Percentiles rank a stretch among this genome's conserved stretches.
These are phyloP conservation scores for Cucurbita maxima DNA, from an alignment of 306 rosid species.

Conservation along the genomic window DNA sequence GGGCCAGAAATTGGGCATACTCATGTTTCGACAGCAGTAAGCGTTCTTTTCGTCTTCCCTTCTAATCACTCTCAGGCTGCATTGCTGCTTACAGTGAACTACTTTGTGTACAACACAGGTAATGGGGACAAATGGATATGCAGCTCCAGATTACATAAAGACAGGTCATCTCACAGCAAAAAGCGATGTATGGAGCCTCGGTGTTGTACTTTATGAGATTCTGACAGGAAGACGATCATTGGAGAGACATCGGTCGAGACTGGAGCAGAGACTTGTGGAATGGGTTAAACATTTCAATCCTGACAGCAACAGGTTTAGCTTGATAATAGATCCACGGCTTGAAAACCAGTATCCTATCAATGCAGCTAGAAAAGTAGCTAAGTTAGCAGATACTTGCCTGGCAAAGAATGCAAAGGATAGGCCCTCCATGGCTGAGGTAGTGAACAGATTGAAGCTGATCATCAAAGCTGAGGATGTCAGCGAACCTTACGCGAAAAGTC, in stretches of 20 bases:
- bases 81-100: background rate
- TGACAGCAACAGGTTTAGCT: conserved; percentile 34
- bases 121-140: conserved; percentile 75
- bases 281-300: conserved; percentile 66
- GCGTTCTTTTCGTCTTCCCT: conserved; percentile 11
- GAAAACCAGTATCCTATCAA: conserved; percentile 29
- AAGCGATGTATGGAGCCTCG: conserved; percentile 87
- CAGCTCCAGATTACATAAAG: conserved; percentile 79
- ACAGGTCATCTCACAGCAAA: conserved; percentile 81
- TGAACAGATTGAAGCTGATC: conserved; percentile 46
- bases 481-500: conserved; percentile 13
- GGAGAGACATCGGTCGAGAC: conserved; percentile 54
- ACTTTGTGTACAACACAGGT: conserved; percentile 27
- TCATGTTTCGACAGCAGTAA: conserved; percentile 89
- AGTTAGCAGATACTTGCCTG: conserved; percentile 53
- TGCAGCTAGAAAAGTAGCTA: conserved; percentile 33
- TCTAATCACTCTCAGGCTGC: background rate
- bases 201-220: conserved; percentile 68
- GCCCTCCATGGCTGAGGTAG: conserved; percentile 55
- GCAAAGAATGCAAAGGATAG: conserved; percentile 54
- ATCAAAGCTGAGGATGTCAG: conserved; percentile 25
- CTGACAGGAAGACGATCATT: conserved; percentile 61
- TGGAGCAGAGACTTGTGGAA: conserved; percentile 64
- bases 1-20: conserved; percentile 60
- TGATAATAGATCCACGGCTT: conserved; percentile 55